phyloP scores from a whole-genome alignment of 2,329 filamentous ascomycete species.

The Epichloe amarillans region DNA sequence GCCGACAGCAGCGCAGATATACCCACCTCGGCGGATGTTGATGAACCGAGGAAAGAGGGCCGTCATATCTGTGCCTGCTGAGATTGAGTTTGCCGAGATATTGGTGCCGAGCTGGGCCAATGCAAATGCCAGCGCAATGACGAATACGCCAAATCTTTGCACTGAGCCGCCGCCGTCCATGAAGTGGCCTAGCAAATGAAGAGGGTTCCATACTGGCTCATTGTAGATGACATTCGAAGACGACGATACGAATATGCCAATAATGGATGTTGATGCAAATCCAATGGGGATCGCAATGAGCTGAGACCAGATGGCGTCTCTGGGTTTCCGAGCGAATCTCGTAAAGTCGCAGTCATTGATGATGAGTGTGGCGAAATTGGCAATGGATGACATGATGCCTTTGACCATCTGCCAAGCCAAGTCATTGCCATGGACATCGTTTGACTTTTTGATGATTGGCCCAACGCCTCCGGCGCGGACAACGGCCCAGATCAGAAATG shows the following conservation, averaged over 20 bases:
- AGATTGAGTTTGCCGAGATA: conserved; percentile 76
- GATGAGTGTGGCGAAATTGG: conserved; percentile 83
- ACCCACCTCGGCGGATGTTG: conserved; percentile 76
- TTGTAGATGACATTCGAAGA: conserved; percentile 56
- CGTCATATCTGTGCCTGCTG: conserved; percentile 71
- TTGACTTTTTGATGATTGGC: conserved; percentile 61
- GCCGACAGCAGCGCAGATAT: conserved; percentile 68
- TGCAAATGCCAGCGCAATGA: conserved; percentile 57
- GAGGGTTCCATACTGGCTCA: conserved; percentile 59
- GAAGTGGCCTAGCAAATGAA: conserved; percentile 52
- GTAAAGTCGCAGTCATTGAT: conserved; percentile 74
- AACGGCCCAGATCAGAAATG: conserved; percentile 80
- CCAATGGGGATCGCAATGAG: conserved; percentile 58
- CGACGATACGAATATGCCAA: conserved; percentile 67
- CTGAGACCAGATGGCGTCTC: conserved; percentile 69
- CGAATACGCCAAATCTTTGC: conserved; percentile 62
- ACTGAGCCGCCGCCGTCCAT: conserved; percentile 54
- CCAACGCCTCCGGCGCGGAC: conserved; percentile 71
- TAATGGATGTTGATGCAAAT: conserved; percentile 71
- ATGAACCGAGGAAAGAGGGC: conserved; percentile 67
- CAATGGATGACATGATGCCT: conserved; percentile 78
- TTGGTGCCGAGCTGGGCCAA: conserved; percentile 78
- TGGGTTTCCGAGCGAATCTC: conserved; percentile 66
- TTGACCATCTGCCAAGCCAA: conserved; percentile 74
- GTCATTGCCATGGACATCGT: conserved; percentile 48